phyloP scores from a whole-genome alignment of 371 early-diverging fungal genomes.

The Catenaria anguillulae region DNA sequence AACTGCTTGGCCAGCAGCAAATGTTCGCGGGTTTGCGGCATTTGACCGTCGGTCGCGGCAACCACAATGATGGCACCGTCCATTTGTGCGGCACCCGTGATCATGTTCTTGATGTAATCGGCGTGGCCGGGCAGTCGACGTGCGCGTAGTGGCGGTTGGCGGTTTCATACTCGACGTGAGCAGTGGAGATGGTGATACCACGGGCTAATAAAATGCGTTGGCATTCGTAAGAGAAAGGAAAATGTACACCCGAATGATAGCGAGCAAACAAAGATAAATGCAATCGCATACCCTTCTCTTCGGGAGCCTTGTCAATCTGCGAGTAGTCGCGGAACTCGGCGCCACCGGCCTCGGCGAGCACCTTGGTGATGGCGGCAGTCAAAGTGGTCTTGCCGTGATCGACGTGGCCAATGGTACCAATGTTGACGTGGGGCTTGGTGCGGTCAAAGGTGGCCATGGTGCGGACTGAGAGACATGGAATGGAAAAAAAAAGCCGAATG shows the following conservation, averaged over 20 bases:
- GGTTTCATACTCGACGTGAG: conserved; percentile 95
- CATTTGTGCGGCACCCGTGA: conserved; percentile 98
- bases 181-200: conserved; percentile 92
- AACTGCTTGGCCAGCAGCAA: conserved; percentile 88
- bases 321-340: conserved; percentile 88
- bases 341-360: conserved; percentile 55
- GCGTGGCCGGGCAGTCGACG: conserved; percentile 99
- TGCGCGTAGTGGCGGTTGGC: conserved; percentile 81
- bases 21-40: conserved; percentile 97
- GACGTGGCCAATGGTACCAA: conserved; percentile 99
- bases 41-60: conserved; percentile 91
- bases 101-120: conserved; percentile 99
- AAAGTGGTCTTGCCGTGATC: conserved; percentile 99
- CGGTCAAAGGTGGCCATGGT: conserved; percentile 10
- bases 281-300: conserved; percentile 69
- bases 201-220: conserved; percentile 45
- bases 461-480: neutral
- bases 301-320: conserved; percentile 95
- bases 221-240: too few relatives aligned
- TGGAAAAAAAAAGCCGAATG: neutral
- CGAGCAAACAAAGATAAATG: too few relatives aligned
- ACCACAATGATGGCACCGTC: conserved; percentile 99
- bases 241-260: too few relatives aligned
- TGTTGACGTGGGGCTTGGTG: conserved; percentile 94
- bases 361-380: conserved; percentile 98